Evolutionary conservation across 805 yeast species (phyloP).

Genomic region (Zygosaccharomyces bailii): DNA sequence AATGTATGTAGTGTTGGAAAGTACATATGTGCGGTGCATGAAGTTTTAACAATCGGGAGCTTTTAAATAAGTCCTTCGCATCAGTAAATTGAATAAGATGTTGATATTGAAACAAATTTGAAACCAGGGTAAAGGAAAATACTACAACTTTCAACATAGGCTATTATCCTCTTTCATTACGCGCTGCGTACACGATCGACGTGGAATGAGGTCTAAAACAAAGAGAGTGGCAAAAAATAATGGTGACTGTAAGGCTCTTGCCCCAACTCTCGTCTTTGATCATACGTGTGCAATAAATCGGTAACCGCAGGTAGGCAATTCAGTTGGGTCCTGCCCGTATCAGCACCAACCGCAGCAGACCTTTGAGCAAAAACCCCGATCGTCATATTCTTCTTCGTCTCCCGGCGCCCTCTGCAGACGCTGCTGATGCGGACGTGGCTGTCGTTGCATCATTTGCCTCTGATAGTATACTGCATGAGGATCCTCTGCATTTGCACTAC

Average conservation of each 20-base stretch:
- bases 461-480: conserved; percentile 13
- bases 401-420: conserved; percentile 11
- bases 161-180: conserved; percentile 11
- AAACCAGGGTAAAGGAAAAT: conserved; percentile 7
- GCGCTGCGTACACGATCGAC: conserved; percentile 22
- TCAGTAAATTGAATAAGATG: background rate
- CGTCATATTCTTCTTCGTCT: conserved; percentile 10
- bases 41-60: conserved; percentile 1
- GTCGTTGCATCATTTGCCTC: conserved; percentile 15
- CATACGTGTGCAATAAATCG: conserved; percentile 5
- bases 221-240: conserved; percentile 3
- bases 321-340: conserved; percentile 5
- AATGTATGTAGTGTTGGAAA: conserved; percentile 6
- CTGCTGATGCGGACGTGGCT: conserved; percentile 10
- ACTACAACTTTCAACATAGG: conserved; percentile 1
- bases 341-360: conserved; percentile 26
- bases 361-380: conserved; percentile 20
- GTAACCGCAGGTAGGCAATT: background rate
- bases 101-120: background rate
- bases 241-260: background rate
- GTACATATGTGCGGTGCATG: conserved; percentile 8
- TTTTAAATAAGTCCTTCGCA: background rate
- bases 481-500: conserved; percentile 10
- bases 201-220: conserved; percentile 10
- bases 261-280: background rate